These are phyloP conservation scores for Candida xiaguanensis DNA, from an alignment of 805 yeast genomes.

Conservation along the genomic window DNA sequence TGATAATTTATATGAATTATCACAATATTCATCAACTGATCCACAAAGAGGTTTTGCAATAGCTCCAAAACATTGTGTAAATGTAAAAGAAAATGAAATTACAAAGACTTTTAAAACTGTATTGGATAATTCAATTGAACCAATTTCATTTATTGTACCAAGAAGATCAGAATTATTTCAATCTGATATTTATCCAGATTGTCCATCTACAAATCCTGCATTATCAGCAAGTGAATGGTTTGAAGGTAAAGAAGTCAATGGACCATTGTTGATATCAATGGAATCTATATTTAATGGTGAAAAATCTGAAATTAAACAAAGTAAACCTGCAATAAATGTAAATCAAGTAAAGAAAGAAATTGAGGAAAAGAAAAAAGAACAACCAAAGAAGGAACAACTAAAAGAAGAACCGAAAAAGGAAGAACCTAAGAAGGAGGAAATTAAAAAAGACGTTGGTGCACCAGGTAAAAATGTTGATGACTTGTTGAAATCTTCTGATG, in stretches of 20 bases:
- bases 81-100: constrained; percentile 80
- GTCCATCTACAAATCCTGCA: constrained; percentile 79
- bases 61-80: constrained; percentile 79
- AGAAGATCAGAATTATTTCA: constrained; percentile 92
- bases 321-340: constrained; percentile 31
- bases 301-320: constrained; percentile 45
- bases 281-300: constrained; percentile 76
- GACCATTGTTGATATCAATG: constrained; percentile 78
- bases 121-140: constrained; percentile 80
- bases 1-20: constrained; percentile 76
- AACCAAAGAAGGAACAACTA: constrained; percentile 11
- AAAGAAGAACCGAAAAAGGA: constrained; percentile 1
- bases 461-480: constrained; percentile 31
- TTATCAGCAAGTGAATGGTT: constrained; percentile 76
- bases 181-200: constrained; percentile 88
- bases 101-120: constrained; percentile 82
- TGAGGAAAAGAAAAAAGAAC: constrained; percentile 17
- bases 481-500: constrained; percentile 31
- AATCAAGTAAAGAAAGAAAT: constrained; percentile 22
- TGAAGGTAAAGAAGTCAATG: constrained; percentile 71
- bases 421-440: constrained; percentile 9
- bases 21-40: constrained; percentile 85
- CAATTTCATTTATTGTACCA: constrained; percentile 89
- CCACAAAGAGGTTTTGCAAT: constrained; percentile 96
- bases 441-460: constrained; percentile 11